Base-by-base conservation (phyloP, 768 basidiomycete genomes). In the Termitomyces sp. region DNA sequence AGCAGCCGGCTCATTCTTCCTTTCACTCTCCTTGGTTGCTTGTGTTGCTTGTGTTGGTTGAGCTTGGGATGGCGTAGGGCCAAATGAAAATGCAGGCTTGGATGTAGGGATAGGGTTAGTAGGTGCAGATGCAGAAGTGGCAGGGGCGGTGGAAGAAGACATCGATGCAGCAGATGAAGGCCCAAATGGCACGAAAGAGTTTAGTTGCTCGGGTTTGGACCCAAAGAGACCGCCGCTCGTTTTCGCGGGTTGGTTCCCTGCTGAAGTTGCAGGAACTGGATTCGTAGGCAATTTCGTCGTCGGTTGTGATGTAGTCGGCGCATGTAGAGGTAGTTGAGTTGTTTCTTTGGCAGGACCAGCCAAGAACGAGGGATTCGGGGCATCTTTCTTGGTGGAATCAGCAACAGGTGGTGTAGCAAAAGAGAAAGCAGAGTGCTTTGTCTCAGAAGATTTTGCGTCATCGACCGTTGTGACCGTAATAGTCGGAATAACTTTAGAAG, bases 381-480 rank as follows among this genome's bases (percentile, higher is more conserved):
- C 42, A 55, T 52, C 62, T 52, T 59, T 61, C 35, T 58, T 61
- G 42, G 56, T n/a, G 8, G 54, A 33, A 35, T 57, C 56, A 44
- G 57, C 30, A 13, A 65, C 35, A 50, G 59, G 51, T 22, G 66
- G 58, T 36, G 61, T 2, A 48, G 26, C 68, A 46, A 64, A 71
- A 47, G 60, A 68, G 52, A 65, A 62, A 18, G 57, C 24, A 44
- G 60, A 60, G 16, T 63, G 54, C 46, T 66, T 65, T 24, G 65
- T 43, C 54, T 66, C 66, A 16, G 63, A 44, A 57, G 64, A 60
- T 33, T 68, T 68, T 1, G 50, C 35, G 12, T 68, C 66, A 14
- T 60, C 60, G 44, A 68, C 69, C 54, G 77, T 68, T 26, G 67
- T 70, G 26, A 71, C 59, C 40, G 67, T 65, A 36, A 72, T 70